Evolutionary conservation across 2,329 filamentous ascomycete species (phyloP), one percentile per base, ranked within the genome.

Genomic region (Ascochyta lentis): DNA sequence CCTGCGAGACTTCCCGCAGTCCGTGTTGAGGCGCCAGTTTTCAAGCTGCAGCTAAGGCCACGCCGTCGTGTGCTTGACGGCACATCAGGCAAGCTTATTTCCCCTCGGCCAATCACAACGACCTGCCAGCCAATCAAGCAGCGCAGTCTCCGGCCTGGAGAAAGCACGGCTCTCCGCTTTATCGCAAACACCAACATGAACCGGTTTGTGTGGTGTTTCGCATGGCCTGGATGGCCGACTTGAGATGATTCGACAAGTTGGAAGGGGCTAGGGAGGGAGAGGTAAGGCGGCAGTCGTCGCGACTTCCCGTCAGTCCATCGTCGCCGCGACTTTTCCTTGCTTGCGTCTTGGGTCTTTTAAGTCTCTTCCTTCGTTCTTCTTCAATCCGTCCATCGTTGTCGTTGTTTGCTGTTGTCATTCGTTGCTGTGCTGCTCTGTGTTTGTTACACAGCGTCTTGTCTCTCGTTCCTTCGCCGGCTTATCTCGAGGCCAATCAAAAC

Each of bases 1-100:
- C 26, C 26, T 27, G 26, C 26, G 26, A 27, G 9, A 27, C 26
- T 37, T n/a, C 15, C 45, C 23, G 13, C 8, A 26, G 49, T 37
- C 41, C 49, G 44, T 42, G 50, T 54, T 49, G 45, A 54, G 51
- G 27, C 51, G 51, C 51, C 44, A 43, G 6, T 41, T 43, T n/a
- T 19, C 44, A 39, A 48, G 44, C 38, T 45, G 51, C 51, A 49
- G 45, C 51, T 49, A 55, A 40, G 26, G 26, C 13, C 24, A 27
- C 52, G 41, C 40, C 40, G 41, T 29, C 35, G 38, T 19, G 33
- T 46, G 52, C 52, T 55, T 55, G 41, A 49, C 52, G 34, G 46
- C 41, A 49, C 49, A 53, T 53, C 50, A 37, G n/a, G 26, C 50
- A 48, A 50, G 52, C 52, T 50, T 55, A 50, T 55, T 50, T 55